These are phyloP conservation scores for Cerioporus squamosus DNA, from an alignment of 1,284 basidiomycete genomes.

Conservation along the genomic window DNA sequence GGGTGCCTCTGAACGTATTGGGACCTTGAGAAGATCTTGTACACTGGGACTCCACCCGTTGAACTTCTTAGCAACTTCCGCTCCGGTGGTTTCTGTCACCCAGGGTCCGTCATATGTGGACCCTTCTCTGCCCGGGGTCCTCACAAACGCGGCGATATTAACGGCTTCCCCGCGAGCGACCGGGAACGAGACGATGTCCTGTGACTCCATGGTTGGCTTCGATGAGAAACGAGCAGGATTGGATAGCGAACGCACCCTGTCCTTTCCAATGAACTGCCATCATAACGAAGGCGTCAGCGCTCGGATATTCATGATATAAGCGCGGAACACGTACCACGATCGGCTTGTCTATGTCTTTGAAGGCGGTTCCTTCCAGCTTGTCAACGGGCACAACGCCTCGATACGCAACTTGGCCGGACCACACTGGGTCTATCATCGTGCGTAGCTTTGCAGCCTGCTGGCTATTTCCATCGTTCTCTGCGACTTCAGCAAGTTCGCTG, in stretches of 20 bases:
- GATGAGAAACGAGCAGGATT: background rate
- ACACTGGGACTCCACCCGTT: conserved; percentile 34
- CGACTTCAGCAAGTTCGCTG: conserved; percentile 11
- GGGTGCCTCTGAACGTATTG: background rate
- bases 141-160: conserved; percentile 31
- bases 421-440: background rate
- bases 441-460: conserved; percentile 1
- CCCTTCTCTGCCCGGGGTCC: conserved; percentile 25
- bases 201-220: background rate
- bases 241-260: conserved; percentile 20
- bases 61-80: conserved; percentile 27
- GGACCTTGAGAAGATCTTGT: conserved; percentile 29
- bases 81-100: conserved; percentile 21
- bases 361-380: background rate
- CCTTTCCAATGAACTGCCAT: conserved; percentile 33
- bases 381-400: conserved; percentile 3
- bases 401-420: conserved; percentile 7
- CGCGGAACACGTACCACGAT: conserved; percentile 18
- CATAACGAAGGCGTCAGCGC: background rate
- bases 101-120: conserved; percentile 30
- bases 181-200: conserved; percentile 20
- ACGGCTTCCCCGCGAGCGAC: conserved; percentile 11
- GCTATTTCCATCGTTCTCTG: conserved; percentile 17
- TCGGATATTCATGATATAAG: conserved; percentile 1
- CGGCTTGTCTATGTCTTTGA: conserved; percentile 16